Conservation (phyloP, 805 yeast genomes). For the Lipomyces kockii region DNA sequence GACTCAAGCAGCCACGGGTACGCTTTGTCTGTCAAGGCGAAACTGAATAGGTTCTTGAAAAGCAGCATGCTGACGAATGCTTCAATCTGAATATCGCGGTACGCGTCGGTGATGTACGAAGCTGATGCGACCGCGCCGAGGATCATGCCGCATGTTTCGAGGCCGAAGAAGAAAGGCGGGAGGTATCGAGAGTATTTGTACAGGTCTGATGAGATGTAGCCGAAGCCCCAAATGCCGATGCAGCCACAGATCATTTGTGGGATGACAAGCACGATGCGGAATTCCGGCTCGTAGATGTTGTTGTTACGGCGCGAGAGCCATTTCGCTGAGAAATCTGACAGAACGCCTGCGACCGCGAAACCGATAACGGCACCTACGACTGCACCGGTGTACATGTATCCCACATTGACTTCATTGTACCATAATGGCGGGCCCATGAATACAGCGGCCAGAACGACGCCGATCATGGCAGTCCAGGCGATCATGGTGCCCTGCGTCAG, state of each 20-base stretch:
- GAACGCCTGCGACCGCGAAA: slow-evolving; percentile 30
- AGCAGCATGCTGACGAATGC: slow-evolving; percentile 30
- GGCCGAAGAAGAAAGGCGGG: slow-evolving; percentile 35
- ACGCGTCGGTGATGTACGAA: slow-evolving; percentile 36
- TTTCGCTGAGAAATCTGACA: slow-evolving; percentile 24
- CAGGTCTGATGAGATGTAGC: slow-evolving; percentile 22
- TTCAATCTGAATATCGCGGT: slow-evolving; percentile 33
- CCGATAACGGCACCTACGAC: slow-evolving; percentile 31
- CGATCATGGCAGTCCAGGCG: slow-evolving; percentile 37
- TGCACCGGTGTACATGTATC: slow-evolving; percentile 35
- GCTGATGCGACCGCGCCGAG: slow-evolving; percentile 36
- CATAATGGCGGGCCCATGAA: slow-evolving; percentile 37
- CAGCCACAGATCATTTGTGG: slow-evolving; percentile 30
- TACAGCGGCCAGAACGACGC: slow-evolving; percentile 35
- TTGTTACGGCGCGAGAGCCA: slow-evolving; percentile 26
- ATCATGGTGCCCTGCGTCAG: slow-evolving; percentile 34
- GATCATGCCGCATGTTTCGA: slow-evolving; percentile 36
- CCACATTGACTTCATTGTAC: slow-evolving; percentile 29
- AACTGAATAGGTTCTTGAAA: slow-evolving; percentile 33
- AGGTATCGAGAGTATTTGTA: slow-evolving; percentile 23
- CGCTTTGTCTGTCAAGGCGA: slow-evolving; percentile 32
- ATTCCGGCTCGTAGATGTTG: slow-evolving; percentile 36
- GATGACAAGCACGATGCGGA: slow-evolving; percentile 28
- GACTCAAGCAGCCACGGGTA: slow-evolving; percentile 27
- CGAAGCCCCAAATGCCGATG: slow-evolving; percentile 36